Conservation (phyloP, 345 rosid genomes). For the Tarenaya hassleriana region DNA sequence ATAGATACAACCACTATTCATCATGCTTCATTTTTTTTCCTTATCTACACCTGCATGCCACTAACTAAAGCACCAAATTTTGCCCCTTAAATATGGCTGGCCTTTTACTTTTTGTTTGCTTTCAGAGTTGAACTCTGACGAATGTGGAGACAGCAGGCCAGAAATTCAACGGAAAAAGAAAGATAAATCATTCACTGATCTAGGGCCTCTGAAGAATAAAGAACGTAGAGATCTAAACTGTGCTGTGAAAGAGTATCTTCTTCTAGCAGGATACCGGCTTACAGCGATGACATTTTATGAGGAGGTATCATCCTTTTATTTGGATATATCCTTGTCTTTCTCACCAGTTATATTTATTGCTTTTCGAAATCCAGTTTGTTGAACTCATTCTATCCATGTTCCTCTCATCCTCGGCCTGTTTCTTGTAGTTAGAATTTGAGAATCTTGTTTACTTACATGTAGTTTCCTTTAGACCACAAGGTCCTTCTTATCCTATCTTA, state of each 20-base stretch:
- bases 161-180: conserved; percentile 51
- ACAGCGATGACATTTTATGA: conserved; percentile 96
- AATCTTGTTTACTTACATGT: neutral
- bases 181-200: conserved; percentile 49
- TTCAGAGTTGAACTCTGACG: conserved; percentile 48
- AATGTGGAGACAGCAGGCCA: conserved; percentile 33
- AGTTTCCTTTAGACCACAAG: conserved; percentile 2
- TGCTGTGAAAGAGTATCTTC: conserved; percentile 92
- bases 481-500: too few relatives aligned
- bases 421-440: conserved; percentile 3
- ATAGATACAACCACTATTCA: conserved; percentile 11
- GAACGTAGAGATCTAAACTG: conserved; percentile 89
- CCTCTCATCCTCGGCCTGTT: neutral
- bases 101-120: conserved; percentile 18
- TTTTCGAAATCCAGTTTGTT: conserved; percentile 4
- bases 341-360: neutral
- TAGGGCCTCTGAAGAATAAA: conserved; percentile 76
- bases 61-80: conserved; percentile 8
- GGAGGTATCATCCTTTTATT: conserved; percentile 46
- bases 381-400: neutral
- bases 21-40: neutral
- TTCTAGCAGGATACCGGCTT: conserved; percentile 88
- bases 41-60: neutral
- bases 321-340: neutral
- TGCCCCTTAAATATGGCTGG: neutral